Percentiles rank a stretch among this genome's conserved stretches.
Evolutionary conservation across 148 eudicot genomes (phyloP).

Genomic region (Rhododendron ovatum): DNA sequence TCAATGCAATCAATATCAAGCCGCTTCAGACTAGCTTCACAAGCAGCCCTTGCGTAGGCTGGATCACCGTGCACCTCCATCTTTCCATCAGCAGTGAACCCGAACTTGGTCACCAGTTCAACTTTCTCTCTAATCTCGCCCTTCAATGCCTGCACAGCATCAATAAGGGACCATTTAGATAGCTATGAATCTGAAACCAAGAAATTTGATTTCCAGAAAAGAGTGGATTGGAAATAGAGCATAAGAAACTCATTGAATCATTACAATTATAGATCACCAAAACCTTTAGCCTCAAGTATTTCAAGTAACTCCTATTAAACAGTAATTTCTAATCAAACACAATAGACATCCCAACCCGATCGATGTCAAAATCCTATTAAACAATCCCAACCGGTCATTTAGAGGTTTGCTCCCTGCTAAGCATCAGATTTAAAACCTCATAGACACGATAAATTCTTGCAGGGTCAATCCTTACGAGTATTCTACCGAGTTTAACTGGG

Average conservation of each 20-base stretch:
- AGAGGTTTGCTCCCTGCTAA: too few species aligned
- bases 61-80: not conserved
- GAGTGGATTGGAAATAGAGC: too few species aligned
- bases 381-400: not conserved
- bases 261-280: not conserved
- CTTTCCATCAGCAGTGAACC: not conserved
- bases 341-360: not conserved
- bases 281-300: not conserved
- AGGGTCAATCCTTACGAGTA: too few species aligned
- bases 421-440: too few species aligned
- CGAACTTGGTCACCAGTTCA: constrained; percentile 7
- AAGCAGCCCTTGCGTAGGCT: not conserved
- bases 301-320: not conserved
- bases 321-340: not conserved
- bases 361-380: not conserved
- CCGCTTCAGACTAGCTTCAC: constrained; percentile 14
- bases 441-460: too few species aligned
- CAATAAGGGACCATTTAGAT: not conserved
- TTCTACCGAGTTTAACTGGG: too few species aligned
- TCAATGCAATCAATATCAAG: constrained; percentile 7
- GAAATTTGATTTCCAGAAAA: not conserved
- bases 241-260: too few species aligned
- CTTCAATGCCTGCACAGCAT: constrained; percentile 8
- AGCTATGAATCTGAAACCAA: not conserved
- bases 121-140: constrained; percentile 10